phyloP scores from a whole-genome alignment of 1,284 basidiomycete species.

The Sanghuangporus sanghuang region DNA sequence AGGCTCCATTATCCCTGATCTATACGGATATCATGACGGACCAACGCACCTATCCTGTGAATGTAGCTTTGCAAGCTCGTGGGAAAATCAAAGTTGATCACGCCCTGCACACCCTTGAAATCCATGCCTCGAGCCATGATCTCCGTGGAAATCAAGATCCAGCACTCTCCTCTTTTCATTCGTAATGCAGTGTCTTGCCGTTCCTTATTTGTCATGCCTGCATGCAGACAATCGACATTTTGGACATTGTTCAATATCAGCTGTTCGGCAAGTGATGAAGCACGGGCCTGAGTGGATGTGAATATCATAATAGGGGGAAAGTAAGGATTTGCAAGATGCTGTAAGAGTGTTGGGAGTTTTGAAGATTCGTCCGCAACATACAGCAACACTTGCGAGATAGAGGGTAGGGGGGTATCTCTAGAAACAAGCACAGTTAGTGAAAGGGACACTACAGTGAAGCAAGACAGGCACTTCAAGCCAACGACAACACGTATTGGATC shows the following conservation, averaged over 20 bases:
- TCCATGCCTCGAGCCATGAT: conserved; percentile 98
- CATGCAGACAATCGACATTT: conserved; percentile 90
- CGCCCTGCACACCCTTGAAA: conserved; percentile 91
- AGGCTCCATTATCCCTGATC: neutral
- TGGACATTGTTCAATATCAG: conserved; percentile 79
- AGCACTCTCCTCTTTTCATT: conserved; percentile 85
- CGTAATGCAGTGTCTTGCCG: conserved; percentile 80
- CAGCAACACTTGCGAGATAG: conserved; percentile 82
- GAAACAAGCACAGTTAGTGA: neutral
- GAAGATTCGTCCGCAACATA: conserved; percentile 93
- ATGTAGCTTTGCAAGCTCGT: conserved; percentile 93
- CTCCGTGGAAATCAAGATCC: conserved; percentile 92
- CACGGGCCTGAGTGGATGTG: conserved; percentile 88
- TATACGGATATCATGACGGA: neutral
- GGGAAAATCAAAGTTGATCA: conserved; percentile 97
- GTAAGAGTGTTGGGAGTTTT: conserved; percentile 82
- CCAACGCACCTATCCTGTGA: conserved; percentile 75
- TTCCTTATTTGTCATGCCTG: conserved; percentile 81
- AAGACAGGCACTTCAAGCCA: conserved; percentile 75
- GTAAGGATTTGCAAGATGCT: conserved; percentile 79
- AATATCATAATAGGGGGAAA: conserved; percentile 93
- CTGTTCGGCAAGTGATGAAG: conserved; percentile 86
- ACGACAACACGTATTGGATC: conserved; percentile 88
- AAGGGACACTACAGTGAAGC: conserved; percentile 1
- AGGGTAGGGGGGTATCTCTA: conserved; percentile 83